Conservation (phyloP, 2,329 filamentous ascomycete genomes). For the Fusarium humuli region DNA sequence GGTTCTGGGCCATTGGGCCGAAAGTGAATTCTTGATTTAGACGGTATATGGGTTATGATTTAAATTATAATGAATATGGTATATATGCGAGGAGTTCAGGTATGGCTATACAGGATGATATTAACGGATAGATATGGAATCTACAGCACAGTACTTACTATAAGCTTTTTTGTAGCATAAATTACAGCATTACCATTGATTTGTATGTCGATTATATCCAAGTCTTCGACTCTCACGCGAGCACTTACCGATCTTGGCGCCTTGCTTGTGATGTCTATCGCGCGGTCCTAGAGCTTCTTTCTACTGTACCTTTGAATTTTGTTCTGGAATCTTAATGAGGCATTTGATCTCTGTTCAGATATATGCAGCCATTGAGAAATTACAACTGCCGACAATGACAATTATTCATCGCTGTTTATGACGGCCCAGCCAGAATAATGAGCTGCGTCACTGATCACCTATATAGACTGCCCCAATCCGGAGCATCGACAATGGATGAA, state of each 20-base stretch:
- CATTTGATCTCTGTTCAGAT: neutral
- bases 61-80: neutral
- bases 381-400: neutral
- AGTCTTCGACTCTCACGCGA: neutral
- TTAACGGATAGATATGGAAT: constrained; percentile 16
- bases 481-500: neutral
- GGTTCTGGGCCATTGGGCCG: constrained; percentile 84
- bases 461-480: neutral
- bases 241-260: neutral
- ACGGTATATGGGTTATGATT: neutral
- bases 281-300: neutral
- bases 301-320: neutral
- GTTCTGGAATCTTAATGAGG: neutral
- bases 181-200: neutral
- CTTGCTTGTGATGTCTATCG: neutral
- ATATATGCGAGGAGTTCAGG: constrained; percentile 27
- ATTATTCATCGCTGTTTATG: neutral
- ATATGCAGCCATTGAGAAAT: neutral
- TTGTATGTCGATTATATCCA: neutral
- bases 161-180: neutral
- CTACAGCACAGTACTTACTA: neutral
- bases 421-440: neutral
- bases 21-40: constrained; percentile 72
- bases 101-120: neutral
- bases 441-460: neutral